A percentile compares a stretch with the other conserved stretches of the same genome.
phyloP scores from a whole-genome alignment of 345 rosid species.

The Heritiera littoralis region DNA sequence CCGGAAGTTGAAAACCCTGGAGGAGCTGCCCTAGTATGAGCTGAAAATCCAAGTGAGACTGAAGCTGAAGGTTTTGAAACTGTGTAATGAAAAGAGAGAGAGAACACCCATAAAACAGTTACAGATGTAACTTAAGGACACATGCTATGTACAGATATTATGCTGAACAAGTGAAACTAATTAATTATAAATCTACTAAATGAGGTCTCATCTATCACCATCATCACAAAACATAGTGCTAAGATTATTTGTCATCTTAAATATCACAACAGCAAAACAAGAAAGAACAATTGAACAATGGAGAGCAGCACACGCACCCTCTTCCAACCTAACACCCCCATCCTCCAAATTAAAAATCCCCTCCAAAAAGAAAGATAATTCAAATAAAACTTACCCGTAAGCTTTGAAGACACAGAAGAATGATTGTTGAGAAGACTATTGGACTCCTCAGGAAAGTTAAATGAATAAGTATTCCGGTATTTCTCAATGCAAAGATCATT shows the following conservation, averaged over 20 bases:
- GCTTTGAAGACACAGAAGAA: slow-evolving; percentile 31
- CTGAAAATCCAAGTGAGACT: slow-evolving; percentile 59
- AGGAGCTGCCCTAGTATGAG: slow-evolving; percentile 54
- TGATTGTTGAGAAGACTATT: slow-evolving; percentile 28
- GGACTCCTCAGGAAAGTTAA: slow-evolving; percentile 33
- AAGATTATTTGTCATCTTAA: background rate
- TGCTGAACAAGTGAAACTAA: background rate
- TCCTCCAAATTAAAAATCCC: background rate
- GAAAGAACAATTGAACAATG: background rate
- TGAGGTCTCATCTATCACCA: background rate
- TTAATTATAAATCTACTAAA: background rate
- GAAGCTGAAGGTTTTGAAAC: slow-evolving; percentile 50
- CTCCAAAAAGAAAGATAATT: background rate
- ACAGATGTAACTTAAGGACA: background rate
- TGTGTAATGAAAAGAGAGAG: slow-evolving; percentile 12
- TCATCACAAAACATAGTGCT: background rate
- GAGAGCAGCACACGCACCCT: background rate
- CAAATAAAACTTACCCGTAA: slow-evolving; percentile 41
- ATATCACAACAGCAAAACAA: background rate
- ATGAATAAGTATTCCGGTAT: slow-evolving; percentile 34
- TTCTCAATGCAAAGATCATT: slow-evolving; percentile 34
- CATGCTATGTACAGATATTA: background rate
- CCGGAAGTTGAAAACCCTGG: slow-evolving; percentile 56
- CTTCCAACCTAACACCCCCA: background rate
- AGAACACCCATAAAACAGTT: background rate